Conservation (phyloP, 1,284 basidiomycete species). For the Tilletia indica region DNA sequence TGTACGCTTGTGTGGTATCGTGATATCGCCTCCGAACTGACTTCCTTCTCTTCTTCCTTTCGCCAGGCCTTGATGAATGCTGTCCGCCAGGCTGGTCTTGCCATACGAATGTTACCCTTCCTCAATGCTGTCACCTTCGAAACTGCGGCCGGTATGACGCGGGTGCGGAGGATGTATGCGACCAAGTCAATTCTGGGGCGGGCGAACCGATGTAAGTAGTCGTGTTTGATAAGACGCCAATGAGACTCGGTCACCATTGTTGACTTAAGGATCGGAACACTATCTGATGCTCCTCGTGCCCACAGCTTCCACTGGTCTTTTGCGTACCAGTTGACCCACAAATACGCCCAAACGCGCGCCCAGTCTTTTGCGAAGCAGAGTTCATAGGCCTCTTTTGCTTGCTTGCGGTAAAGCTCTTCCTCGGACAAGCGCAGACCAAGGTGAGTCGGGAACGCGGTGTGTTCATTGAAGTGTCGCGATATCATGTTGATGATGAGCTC, state of each 20-base stretch:
- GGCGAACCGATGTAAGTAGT: conserved; percentile 11
- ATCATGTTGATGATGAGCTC: not conserved
- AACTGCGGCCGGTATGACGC: not conserved
- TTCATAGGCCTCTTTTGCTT: not conserved
- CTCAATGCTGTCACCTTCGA: not conserved
- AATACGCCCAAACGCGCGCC: not conserved
- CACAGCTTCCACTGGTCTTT: not conserved
- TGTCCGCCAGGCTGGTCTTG: not conserved
- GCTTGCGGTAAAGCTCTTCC: not conserved
- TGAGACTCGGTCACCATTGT: conserved; percentile 1
- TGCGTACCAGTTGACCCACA: conserved; percentile 1
- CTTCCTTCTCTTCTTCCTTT: not conserved
- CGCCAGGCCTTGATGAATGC: not conserved
- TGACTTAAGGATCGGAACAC: not conserved
- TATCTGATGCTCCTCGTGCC: not conserved
- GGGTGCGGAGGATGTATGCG: not conserved
- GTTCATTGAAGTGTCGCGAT: conserved; percentile 1
- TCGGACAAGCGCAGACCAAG: not conserved
- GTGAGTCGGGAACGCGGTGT: not conserved
- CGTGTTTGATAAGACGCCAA: conserved; percentile 2
- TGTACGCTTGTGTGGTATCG: not conserved
- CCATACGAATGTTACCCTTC: not conserved
- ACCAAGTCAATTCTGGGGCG: not conserved
- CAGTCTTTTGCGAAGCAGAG: not conserved
- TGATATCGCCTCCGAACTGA: not conserved